Percentiles rank a stretch among this genome's conserved stretches.
These are phyloP conservation scores for Chrysoporthe austroafricana DNA, from an alignment of 2,329 filamentous ascomycete genomes.

Conservation along the genomic window DNA sequence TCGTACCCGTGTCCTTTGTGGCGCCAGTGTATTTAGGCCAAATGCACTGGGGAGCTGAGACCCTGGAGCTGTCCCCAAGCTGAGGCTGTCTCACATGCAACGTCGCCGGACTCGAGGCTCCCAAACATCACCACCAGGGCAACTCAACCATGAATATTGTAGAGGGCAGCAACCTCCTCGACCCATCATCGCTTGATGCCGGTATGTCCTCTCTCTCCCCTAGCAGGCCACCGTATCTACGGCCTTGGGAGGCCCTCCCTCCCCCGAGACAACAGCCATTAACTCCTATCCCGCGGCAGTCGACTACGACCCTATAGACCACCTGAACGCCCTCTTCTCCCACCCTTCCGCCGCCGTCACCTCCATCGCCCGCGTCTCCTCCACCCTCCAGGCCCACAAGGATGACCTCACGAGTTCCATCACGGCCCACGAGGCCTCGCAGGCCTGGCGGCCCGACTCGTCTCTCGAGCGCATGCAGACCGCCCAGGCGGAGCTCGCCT, in stretches of 20 bases:
- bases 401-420: conserved; percentile 84
- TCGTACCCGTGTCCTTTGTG: conserved; percentile 1
- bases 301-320: conserved; percentile 90
- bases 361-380: conserved; percentile 75
- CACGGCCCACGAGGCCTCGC: conserved; percentile 70
- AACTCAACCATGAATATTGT: conserved; percentile 27
- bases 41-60: not conserved
- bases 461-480: conserved; percentile 90
- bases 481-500: conserved; percentile 85
- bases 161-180: conserved; percentile 25
- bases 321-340: conserved; percentile 92
- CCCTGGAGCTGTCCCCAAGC: conserved; percentile 7
- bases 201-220: conserved; percentile 24
- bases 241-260: not conserved
- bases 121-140: conserved; percentile 1
- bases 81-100: conserved; percentile 23
- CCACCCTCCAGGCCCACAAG: conserved; percentile 74
- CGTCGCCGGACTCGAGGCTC: conserved; percentile 22
- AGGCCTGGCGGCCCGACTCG: conserved; percentile 83
- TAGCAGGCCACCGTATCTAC: not conserved
- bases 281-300: conserved; percentile 39
- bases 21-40: conserved; percentile 1
- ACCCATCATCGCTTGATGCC: conserved; percentile 31
- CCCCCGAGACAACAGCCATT: not conserved
- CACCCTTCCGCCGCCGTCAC: conserved; percentile 83